Conservation (phyloP, 2,329 filamentous ascomycete species). For the Daldinia eschscholtzii region DNA sequence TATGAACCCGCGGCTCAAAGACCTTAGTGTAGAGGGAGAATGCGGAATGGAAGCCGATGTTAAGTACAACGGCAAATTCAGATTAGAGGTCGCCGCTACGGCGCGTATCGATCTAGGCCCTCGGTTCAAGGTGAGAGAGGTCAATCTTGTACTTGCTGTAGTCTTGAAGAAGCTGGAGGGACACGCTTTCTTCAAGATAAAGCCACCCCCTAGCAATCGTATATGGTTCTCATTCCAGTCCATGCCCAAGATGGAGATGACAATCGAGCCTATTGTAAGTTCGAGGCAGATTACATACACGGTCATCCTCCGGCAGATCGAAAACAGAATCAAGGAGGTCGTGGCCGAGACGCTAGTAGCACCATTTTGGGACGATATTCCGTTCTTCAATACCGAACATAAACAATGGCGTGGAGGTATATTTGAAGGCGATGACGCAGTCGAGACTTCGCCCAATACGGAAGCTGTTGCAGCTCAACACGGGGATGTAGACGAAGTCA, state of each 20-base stretch:
- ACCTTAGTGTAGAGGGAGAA: conserved; percentile 92
- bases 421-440: conserved; percentile 70
- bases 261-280: conserved; percentile 96
- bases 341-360: conserved; percentile 90
- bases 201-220: conserved; percentile 94
- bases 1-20: conserved; percentile 87
- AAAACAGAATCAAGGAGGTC: conserved; percentile 94
- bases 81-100: conserved; percentile 91
- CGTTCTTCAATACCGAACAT: conserved; percentile 84
- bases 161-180: conserved; percentile 88
- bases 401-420: conserved; percentile 89
- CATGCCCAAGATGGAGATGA: conserved; percentile 93
- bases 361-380: conserved; percentile 96
- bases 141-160: conserved; percentile 88
- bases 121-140: conserved; percentile 89
- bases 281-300: conserved; percentile 95
- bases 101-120: conserved; percentile 90
- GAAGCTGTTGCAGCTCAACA: conserved; percentile 58
- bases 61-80: conserved; percentile 88
- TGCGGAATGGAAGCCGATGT: conserved; percentile 88
- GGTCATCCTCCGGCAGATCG: conserved; percentile 91
- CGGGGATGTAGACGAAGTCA: conserved; percentile 63
- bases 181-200: conserved; percentile 86
- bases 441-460: conserved; percentile 55
- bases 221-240: conserved; percentile 96